Evolutionary conservation across 2,329 filamentous ascomycete species (phyloP).

Genomic region (Rhinocladiella similis): DNA sequence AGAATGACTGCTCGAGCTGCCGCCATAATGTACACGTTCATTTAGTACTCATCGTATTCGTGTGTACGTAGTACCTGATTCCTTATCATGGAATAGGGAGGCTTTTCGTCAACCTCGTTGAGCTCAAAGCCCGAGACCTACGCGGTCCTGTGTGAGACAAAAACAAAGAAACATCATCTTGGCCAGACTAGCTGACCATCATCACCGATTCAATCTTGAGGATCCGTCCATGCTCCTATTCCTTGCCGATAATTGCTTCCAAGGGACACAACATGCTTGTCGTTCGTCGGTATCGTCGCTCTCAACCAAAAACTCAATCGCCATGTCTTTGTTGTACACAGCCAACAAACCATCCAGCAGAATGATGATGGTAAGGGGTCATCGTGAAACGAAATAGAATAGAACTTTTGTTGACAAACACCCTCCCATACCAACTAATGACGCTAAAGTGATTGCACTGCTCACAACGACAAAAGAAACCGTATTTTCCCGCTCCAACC

Average conservation of each 20-base stretch:
- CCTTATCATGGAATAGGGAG: not conserved
- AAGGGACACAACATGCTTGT: constrained; percentile 21
- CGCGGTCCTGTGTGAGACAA: constrained; percentile 7
- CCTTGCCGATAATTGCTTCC: constrained; percentile 20
- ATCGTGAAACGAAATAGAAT: constrained; percentile 23
- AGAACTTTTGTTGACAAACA: constrained; percentile 26
- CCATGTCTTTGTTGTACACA: constrained; percentile 28
- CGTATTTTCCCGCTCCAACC: constrained; percentile 16
- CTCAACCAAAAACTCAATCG: constrained; percentile 24
- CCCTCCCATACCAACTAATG: constrained; percentile 28
- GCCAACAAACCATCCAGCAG: constrained; percentile 20
- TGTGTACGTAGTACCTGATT: constrained; percentile 1
- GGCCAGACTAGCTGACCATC: constrained; percentile 7
- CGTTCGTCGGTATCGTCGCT: constrained; percentile 23
- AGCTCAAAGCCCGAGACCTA: constrained; percentile 2
- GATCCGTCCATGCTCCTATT: constrained; percentile 24
- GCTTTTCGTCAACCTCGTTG: not conserved
- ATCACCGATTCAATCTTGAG: constrained; percentile 14
- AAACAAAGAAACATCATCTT: constrained; percentile 8
- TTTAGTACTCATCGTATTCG: constrained; percentile 11
- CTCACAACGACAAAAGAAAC: constrained; percentile 27
- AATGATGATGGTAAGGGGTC: constrained; percentile 23
- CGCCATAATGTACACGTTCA: not conserved
- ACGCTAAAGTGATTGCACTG: constrained; percentile 28
- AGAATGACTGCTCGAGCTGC: too few relatives aligned